These are phyloP conservation scores for Globisporangium perplexum DNA, from an alignment of 352 stramenopile species.

Conservation along the genomic window DNA sequence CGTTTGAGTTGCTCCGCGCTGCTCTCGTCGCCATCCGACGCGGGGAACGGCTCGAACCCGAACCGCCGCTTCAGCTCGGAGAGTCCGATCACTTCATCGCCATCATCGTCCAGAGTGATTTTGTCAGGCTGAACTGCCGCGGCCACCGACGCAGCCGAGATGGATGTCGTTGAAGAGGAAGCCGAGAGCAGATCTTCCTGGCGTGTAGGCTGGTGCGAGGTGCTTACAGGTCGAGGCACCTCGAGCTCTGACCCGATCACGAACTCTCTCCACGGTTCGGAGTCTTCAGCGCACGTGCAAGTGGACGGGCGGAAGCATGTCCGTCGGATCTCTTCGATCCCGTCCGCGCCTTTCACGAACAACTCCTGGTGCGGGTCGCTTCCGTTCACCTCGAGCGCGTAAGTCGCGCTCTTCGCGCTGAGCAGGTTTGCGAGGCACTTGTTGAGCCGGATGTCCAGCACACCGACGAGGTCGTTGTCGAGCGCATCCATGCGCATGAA, in stretches of 20 bases:
- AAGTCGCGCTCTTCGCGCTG: slow-evolving; percentile 32
- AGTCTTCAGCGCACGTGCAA: slow-evolving; percentile 47
- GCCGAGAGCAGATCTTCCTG: background rate
- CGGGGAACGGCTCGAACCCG: slow-evolving; percentile 31
- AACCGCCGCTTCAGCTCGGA: slow-evolving; percentile 62
- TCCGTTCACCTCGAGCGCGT: slow-evolving; percentile 41
- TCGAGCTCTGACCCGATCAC: slow-evolving; percentile 17
- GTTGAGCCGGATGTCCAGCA: slow-evolving; percentile 45
- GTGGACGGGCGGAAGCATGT: slow-evolving; percentile 32
- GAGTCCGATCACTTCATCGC: slow-evolving; percentile 38
- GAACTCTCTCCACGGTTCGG: slow-evolving; percentile 49
- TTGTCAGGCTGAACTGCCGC: background rate
- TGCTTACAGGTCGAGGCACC: background rate
- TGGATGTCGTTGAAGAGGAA: background rate
- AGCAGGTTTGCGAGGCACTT: slow-evolving; percentile 36
- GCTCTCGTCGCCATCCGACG: slow-evolving; percentile 17
- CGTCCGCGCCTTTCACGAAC: slow-evolving; percentile 13
- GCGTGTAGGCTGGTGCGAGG: background rate
- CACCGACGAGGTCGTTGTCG: slow-evolving; percentile 49
- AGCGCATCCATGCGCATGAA: slow-evolving; percentile 58
- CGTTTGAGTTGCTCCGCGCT: slow-evolving; percentile 13
- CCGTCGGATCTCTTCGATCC: slow-evolving; percentile 16
- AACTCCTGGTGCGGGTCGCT: slow-evolving; percentile 53
- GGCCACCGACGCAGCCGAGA: slow-evolving; percentile 2
- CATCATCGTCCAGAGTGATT: background rate